Base-by-base conservation (phyloP, 2,329 filamentous ascomycete genomes). In the Hortaea sp. region DNA sequence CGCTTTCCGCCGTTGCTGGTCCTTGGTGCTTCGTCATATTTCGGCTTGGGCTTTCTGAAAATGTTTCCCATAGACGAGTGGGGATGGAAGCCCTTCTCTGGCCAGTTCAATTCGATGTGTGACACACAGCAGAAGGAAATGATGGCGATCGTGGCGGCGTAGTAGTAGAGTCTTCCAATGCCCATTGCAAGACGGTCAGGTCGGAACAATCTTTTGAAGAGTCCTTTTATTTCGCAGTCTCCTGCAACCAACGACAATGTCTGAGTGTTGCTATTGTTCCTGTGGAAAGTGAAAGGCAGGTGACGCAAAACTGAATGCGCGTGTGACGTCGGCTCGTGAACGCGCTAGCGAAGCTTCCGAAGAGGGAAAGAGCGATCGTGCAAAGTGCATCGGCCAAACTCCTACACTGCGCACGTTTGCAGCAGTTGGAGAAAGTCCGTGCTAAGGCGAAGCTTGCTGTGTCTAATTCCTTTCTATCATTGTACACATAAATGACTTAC, bases 141-240 rank as follows among this genome's bases (percentile, higher is more conserved):
- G 38, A 56, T 37, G 13, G 56, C 32, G 31, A 58, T 42, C 13
- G 40, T 47, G 28, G 48, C 49, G 30, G 48, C 49, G 43, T 50
- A 57, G 53, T 56, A 63, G 57, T 62, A 62, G 39, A 60, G 50
- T 2, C 53, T 48, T 34, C 51, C 57, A 42, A 62, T 55, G 35
- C 51, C 53, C 59, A 63, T 62, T 39, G 39, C 48, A 27, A 44
- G 9, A 35, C 9, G n/a, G 4, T 3, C 9, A 35, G 32, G 20
- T 4, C 2, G 20, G 20, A 20, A 20, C 20, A 20, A 20, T 20
- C 20, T 20, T 20, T 50, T 51, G 43, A 41, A 32, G 28, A 40
- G 20, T 35, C 11, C 9, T 35, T 40, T 41, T 20, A 20, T 20
- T 2, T 4, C 20, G 20, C 20, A 20, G 20, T 20, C 20, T 20